phyloP scores from a whole-genome alignment of 2,329 filamentous ascomycete species.

The Aspergillus tanneri region DNA sequence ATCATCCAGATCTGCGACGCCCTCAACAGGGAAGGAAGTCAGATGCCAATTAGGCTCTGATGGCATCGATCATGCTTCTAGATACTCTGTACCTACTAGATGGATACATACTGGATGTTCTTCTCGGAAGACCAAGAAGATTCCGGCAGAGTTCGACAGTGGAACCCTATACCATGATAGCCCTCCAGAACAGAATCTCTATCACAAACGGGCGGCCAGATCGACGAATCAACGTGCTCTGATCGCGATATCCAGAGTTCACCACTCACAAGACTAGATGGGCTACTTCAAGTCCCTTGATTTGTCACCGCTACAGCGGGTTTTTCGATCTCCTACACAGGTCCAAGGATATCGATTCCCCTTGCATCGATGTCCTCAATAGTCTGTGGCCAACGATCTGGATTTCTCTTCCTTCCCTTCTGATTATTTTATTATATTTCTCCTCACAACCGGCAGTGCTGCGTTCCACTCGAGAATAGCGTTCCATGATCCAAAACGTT shows the following conservation, averaged over 20 bases:
- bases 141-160: slow-evolving; percentile 26
- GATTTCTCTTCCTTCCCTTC: neutral
- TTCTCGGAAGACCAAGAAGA: slow-evolving; percentile 18
- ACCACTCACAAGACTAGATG: slow-evolving; percentile 8
- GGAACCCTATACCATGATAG: slow-evolving; percentile 4
- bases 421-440: neutral
- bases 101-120: slow-evolving; percentile 2
- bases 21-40: slow-evolving; percentile 24
- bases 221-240: slow-evolving; percentile 31
- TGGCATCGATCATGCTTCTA: slow-evolving; percentile 17
- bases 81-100: neutral
- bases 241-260: slow-evolving; percentile 24
- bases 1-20: slow-evolving; percentile 21
- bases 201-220: slow-evolving; percentile 37
- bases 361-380: slow-evolving; percentile 37
- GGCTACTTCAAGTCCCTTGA: slow-evolving; percentile 30
- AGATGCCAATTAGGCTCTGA: slow-evolving; percentile 15
- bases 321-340: slow-evolving; percentile 34
- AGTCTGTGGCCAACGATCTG: slow-evolving; percentile 29
- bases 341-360: slow-evolving; percentile 31
- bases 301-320: slow-evolving; percentile 36
- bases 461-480: neutral
- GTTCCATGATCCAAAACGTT: slow-evolving; percentile 5
- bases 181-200: slow-evolving; percentile 20
- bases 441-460: neutral